Evolutionary conservation across 306 rosid genomes (phyloP).

Genomic region (Benincasa hispida): DNA sequence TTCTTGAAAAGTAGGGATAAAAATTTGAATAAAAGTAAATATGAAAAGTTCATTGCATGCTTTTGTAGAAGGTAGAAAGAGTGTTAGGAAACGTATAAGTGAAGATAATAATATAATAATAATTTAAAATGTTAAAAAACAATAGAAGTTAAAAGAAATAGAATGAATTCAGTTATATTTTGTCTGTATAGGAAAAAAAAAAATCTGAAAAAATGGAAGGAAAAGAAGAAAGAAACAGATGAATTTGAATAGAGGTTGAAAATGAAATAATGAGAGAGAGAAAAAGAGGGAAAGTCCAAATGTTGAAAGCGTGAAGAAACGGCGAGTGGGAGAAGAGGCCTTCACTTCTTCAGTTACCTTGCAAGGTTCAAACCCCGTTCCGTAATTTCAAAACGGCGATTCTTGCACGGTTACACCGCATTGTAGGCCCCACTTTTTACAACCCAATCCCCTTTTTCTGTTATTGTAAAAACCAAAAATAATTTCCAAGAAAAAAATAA

Average conservation of each 20-base stretch:
- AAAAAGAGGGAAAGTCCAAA: neutral
- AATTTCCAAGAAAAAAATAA: neutral
- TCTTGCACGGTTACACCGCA: neutral
- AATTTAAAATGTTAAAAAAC: too few relatives aligned
- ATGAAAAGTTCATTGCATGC: neutral
- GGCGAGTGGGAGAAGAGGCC: neutral
- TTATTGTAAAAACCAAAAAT: neutral
- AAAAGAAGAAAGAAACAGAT: too few relatives aligned
- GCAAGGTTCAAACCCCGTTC: neutral
- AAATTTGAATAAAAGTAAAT: neutral
- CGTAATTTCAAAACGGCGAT: neutral
- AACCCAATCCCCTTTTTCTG: neutral
- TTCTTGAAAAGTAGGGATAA: neutral
- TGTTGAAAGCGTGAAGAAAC: neutral
- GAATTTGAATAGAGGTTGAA: too few relatives aligned
- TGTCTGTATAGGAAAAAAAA: too few relatives aligned
- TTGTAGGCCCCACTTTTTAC: neutral
- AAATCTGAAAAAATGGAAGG: neutral
- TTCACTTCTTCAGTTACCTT: too few relatives aligned
- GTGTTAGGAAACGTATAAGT: neutral
- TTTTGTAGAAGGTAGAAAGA: too few relatives aligned
- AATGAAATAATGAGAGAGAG: neutral
- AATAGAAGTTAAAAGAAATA: too few relatives aligned
- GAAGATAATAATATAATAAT: neutral
- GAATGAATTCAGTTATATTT: too few relatives aligned